A percentile compares a stretch with the other conserved stretches of the same genome.
Conservation (phyloP, 2,329 filamentous ascomycete genomes). For the Cytospora piceicola region DNA sequence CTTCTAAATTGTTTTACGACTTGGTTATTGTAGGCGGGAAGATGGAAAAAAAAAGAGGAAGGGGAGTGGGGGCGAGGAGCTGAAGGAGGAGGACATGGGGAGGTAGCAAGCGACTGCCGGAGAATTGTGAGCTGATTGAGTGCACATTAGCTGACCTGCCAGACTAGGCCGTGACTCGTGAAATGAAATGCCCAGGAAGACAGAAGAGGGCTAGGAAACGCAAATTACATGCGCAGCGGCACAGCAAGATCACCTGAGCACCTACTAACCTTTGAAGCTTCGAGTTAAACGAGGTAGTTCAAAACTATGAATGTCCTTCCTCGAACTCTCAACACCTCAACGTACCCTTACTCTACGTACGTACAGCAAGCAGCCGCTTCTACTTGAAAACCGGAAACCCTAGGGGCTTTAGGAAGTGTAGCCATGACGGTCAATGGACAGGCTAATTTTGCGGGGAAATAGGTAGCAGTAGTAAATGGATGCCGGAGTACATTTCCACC, state of each 20-base stretch:
- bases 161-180: not conserved
- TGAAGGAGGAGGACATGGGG: not conserved
- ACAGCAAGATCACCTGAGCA: not conserved
- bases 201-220: not conserved
- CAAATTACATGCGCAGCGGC: not conserved
- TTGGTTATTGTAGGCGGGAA: not conserved
- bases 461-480: not conserved
- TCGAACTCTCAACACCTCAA: not conserved
- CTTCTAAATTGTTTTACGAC: not conserved
- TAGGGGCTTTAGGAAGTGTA: not conserved
- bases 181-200: too few relatives aligned
- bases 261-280: too few relatives aligned
- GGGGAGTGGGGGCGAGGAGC: too few relatives aligned
- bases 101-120: not conserved
- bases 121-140: not conserved
- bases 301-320: too few relatives aligned
- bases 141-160: not conserved
- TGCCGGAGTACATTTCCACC: too few relatives aligned
- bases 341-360: not conserved
- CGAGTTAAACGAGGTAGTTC: too few relatives aligned
- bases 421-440: not conserved
- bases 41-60: not conserved
- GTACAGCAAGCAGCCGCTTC: not conserved
- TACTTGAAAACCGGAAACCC: not conserved
- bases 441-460: not conserved